Evolutionary conservation across 2,329 filamentous ascomycete species (phyloP), one percentile per base, ranked within the genome.

Genomic region (Ophiostoma sp.): DNA sequence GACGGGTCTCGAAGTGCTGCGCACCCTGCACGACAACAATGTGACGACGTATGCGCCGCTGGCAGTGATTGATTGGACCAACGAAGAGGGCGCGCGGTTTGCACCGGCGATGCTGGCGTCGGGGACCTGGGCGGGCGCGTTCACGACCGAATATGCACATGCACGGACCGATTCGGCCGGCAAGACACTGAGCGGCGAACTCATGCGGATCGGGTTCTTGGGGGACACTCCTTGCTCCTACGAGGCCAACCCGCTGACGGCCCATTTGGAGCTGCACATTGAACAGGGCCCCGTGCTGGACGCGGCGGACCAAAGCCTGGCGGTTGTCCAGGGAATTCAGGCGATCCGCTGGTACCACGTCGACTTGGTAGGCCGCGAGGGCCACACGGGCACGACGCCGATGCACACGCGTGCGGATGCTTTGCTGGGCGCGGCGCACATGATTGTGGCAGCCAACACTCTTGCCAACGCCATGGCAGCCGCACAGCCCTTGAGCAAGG

Each of bases 181-280:
- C 59, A 87, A 87, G 87, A 92, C 89, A 12, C 89, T 92, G 86
- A 90, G 86, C 77, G 87, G 84, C 0, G 92, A 94, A 75, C 86
- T 96, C 0, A 84, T 92, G 78, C 86, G 91, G 17, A 94, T 94
- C 69, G 90, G 90, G 0, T 94, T 93, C 75, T 82, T 93, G 0
- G 93, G 92, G 17, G 76, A 81, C 0, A 82, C 85, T 0, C 85
- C 87, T 8, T 87, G 88, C 28, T 89, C 85, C 71, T 85, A 91
- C 79, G 83, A 86, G 75, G 83, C 50, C 45, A 88, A 86, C 19
- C 91, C 91, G 0, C 89, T 94, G 82, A 91, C 88, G 0, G 92
- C 92, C 0, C 92, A 95, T 80, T 95, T 95, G 78, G 93, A 95
- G 80, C 85, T 95, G 11, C 93, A 96, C 79, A 95, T 95, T 71